Base-by-base conservation (phyloP, 2,329 filamentous ascomycete genomes). In the Bipolaris bicolor region DNA sequence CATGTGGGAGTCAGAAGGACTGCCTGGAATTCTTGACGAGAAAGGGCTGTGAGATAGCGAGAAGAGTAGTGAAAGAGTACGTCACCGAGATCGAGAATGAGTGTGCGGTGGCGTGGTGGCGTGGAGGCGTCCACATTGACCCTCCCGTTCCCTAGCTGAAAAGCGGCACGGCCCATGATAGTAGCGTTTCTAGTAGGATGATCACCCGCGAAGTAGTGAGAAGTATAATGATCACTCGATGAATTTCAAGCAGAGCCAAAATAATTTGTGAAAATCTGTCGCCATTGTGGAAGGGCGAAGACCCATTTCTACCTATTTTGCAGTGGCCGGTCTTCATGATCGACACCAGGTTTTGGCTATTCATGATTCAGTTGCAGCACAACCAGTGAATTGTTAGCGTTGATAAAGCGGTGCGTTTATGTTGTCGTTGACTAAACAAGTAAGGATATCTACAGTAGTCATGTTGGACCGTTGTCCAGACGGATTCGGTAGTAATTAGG, bases 31-130 rank as follows among this genome's bases (percentile, higher is more conserved):
- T 52, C 50, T 24, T 56, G 49, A 5, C 55, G 58, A 15, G 57
- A 49, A 10, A 77, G 63, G 1, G 62, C 58, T 1, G 69, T 69
- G 10, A 62, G 65, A 13, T 63, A 67, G 3, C 57, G 49, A 7
- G 72, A 56, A 5, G 67, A 70, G 68, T 71, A 77, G 16, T 69
- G 65, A 57, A 76, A 76, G 22, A 76, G 66, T 22, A 76, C 72
- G 56, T 76, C 73, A 16, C 74, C 72, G 16, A 77, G 65, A 59
- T 75, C 74, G 26, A 76, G 71, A 16, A 77, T 71, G 22, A 77
- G 61, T 7, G 57, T 55, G 43, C 44, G 47, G 22, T 36, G 26
- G 40, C 45, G 33, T 33, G 44, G 4, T 5, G 43, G 39, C 13
- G 33, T 33, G 22, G 20, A 26, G 2, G n/a, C 16, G 22, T 33